Evolutionary conservation across 495 filamentous ascomycete species (phyloP).

Genomic region (Daldinia bambusicola): DNA sequence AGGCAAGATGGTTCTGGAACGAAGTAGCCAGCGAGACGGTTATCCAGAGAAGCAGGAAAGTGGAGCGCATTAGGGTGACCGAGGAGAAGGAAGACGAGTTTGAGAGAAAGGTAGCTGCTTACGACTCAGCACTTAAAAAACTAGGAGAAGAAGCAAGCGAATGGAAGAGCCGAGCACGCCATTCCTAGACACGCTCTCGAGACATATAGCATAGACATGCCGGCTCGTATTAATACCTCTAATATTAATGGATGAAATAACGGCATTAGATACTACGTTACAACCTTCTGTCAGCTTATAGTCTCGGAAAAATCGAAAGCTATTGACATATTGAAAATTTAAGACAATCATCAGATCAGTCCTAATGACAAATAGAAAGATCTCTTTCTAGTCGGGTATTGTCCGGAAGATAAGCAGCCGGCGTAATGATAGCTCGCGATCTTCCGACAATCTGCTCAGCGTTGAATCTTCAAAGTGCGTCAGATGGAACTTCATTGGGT

Average conservation of each 20-base stretch:
- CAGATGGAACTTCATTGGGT: background rate
- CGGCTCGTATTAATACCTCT: background rate
- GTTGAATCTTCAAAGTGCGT: background rate
- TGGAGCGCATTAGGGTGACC: conserved; percentile 57
- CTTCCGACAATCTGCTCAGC: background rate
- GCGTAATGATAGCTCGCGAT: background rate
- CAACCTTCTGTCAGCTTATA: background rate
- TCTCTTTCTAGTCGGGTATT: background rate
- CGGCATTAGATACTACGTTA: background rate
- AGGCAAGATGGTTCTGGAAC: conserved; percentile 88
- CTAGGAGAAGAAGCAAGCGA: conserved; percentile 59
- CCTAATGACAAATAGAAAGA: background rate
- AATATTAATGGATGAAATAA: background rate
- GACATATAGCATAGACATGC: background rate
- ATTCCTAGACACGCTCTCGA: background rate
- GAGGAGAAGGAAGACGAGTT: conserved; percentile 65
- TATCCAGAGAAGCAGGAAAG: conserved; percentile 49
- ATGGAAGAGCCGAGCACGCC: conserved; percentile 12
- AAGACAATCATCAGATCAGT: background rate
- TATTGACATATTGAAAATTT: no score
- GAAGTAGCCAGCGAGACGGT: conserved; percentile 67
- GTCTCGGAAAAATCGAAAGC: background rate
- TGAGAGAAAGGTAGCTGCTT: conserved; percentile 64
- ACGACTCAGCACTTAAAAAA: conserved; percentile 66
- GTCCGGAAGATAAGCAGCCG: background rate